Conservation (phyloP, 306 rosid species). For the Boehmeria nivea region DNA sequence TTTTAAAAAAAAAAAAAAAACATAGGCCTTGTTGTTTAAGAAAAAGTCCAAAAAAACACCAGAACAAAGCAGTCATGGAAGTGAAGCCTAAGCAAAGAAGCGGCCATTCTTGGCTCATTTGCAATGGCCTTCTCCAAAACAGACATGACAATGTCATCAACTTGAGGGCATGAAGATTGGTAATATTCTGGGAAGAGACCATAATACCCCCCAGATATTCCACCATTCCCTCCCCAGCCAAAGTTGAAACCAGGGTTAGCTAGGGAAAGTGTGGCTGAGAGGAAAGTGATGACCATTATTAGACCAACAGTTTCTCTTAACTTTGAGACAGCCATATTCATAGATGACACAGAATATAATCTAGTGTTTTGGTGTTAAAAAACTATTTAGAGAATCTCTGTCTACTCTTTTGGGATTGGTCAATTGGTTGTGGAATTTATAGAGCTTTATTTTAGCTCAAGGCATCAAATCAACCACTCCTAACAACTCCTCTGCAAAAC, state of each 20-base stretch:
- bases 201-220: constrained; percentile 28
- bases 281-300: constrained; percentile 13
- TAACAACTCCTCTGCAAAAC: constrained; percentile 38
- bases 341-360: no score
- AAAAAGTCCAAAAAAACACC: constrained; percentile 23
- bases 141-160: constrained; percentile 72
- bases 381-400: no score
- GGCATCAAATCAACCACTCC: constrained; percentile 36
- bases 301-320: constrained; percentile 18
- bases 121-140: constrained; percentile 63
- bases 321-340: constrained; percentile 33
- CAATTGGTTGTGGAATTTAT: constrained; percentile 22
- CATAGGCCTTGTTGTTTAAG: neutral
- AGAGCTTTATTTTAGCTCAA: constrained; percentile 2
- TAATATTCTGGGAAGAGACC: constrained; percentile 64
- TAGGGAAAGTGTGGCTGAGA: constrained; percentile 24
- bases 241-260: constrained; percentile 59
- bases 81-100: constrained; percentile 79
- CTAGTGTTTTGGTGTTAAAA: no score
- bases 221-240: constrained; percentile 50
- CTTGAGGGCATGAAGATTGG: constrained; percentile 72
- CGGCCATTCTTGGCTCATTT: constrained; percentile 54
- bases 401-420: neutral
- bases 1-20: neutral
- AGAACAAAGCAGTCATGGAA: constrained; percentile 81